These are phyloP conservation scores for Bruguiera gymnorhiza DNA, from an alignment of 345 rosid species.

Conservation along the genomic window DNA sequence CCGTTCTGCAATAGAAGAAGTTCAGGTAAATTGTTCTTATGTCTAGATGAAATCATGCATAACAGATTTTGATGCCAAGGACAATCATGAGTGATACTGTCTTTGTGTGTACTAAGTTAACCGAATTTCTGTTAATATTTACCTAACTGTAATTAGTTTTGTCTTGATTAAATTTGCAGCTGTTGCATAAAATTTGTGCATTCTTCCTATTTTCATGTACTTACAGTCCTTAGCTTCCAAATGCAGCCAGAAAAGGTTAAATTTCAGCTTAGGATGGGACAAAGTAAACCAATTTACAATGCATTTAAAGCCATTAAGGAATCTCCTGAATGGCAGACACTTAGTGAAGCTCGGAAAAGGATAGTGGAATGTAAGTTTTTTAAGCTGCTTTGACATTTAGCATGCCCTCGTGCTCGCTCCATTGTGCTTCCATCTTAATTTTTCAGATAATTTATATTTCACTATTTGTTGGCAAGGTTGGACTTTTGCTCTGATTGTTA, in stretches of 20 bases:
- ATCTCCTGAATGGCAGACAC: conserved; percentile 53
- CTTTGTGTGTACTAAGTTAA: too few relatives aligned
- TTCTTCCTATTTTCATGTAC: conserved; percentile 4
- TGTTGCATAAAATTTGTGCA: not conserved
- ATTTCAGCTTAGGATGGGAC: conserved; percentile 62
- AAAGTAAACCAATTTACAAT: conserved; percentile 65
- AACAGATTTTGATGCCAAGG: too few relatives aligned
- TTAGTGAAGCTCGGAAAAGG: conserved; percentile 67
- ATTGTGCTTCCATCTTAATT: not conserved
- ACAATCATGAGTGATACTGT: too few relatives aligned
- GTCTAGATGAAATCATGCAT: too few relatives aligned
- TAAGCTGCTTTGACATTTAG: not conserved
- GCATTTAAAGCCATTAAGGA: conserved; percentile 62
- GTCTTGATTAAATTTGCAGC: not conserved
- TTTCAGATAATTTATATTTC: too few relatives aligned
- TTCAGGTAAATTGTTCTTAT: conserved; percentile 49
- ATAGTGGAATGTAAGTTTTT: conserved; percentile 59
- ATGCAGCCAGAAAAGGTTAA: conserved; percentile 70
- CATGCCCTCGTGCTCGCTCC: not conserved
- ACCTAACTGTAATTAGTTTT: too few relatives aligned
- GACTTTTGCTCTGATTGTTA: too few relatives aligned
- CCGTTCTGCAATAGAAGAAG: conserved; percentile 89
- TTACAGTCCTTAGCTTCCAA: not conserved
- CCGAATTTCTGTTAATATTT: too few relatives aligned
- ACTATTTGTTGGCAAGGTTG: too few relatives aligned